phyloP scores from a whole-genome alignment of 768 basidiomycete genomes.

The Pleurotus pulmonarius region DNA sequence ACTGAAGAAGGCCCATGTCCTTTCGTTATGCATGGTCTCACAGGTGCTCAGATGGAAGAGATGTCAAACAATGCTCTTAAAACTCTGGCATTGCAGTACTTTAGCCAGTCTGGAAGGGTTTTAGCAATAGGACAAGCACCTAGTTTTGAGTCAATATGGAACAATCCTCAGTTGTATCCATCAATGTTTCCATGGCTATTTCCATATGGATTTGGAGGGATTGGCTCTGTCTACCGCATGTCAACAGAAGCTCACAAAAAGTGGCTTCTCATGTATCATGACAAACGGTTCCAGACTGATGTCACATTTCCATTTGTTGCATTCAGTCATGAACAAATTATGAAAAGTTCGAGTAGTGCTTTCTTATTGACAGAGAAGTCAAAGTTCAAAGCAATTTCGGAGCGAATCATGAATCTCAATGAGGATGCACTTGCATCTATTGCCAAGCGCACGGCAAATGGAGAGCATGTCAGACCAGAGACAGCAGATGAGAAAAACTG shows the following conservation, averaged over 20 bases:
- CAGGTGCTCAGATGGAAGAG: conserved; percentile 12
- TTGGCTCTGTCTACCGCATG: conserved; percentile 18
- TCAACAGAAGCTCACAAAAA: conserved; percentile 22
- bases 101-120: conserved; percentile 18
- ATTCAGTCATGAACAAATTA: conserved; percentile 36
- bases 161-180: conserved; percentile 30
- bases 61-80: conserved; percentile 12
- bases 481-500: conserved; percentile 15
- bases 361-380: conserved; percentile 13
- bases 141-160: conserved; percentile 23
- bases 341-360: conserved; percentile 11
- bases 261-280: conserved; percentile 32
- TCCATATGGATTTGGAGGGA: conserved; percentile 34
- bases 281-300: conserved; percentile 36
- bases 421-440: conserved; percentile 11
- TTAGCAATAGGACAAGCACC: conserved; percentile 24
- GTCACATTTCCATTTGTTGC: conserved; percentile 30
- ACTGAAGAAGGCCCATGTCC: conserved; percentile 16
- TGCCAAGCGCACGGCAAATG: conserved; percentile 1
- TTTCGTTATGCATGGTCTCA: conserved; percentile 22
- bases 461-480: conserved; percentile 11
- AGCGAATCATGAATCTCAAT: conserved; percentile 12
- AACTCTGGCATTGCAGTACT: conserved; percentile 21
- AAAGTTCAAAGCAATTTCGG: conserved; percentile 14
- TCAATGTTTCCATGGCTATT: conserved; percentile 38